Evolutionary conservation across 768 basidiomycete species (phyloP).

Genomic region (Solioccasus polychromus): DNA sequence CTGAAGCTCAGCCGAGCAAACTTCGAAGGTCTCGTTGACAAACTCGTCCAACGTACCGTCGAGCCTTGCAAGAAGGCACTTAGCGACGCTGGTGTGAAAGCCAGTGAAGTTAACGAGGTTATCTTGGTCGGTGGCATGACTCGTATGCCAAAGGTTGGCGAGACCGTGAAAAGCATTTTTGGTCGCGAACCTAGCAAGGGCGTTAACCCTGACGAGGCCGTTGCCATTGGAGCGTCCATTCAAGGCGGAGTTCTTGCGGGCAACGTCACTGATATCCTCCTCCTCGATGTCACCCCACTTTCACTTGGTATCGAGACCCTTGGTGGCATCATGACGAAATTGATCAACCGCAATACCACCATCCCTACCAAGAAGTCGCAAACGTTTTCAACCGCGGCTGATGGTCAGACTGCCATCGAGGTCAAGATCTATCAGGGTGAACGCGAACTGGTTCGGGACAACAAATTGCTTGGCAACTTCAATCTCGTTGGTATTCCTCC

Average conservation of each 20-base stretch:
- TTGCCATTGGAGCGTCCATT: slow-evolving; percentile 96
- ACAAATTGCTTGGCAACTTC: slow-evolving; percentile 99
- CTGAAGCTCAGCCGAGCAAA: slow-evolving; percentile 81
- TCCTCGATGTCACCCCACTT: slow-evolving; percentile 93
- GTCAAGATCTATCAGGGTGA: slow-evolving; percentile 99
- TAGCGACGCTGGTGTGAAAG: slow-evolving; percentile 88
- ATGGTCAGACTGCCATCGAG: slow-evolving; percentile 99
- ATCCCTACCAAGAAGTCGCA: slow-evolving; percentile 99
- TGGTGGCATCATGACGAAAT: slow-evolving; percentile 99
- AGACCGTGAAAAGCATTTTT: slow-evolving; percentile 85
- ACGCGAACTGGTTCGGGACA: slow-evolving; percentile 97
- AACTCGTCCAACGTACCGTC: slow-evolving; percentile 83
- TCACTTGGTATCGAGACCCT: slow-evolving; percentile 97
- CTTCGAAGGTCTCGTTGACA: slow-evolving; percentile 82
- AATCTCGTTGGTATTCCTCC: slow-evolving; percentile 97
- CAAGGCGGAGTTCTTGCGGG: slow-evolving; percentile 98
- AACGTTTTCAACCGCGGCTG: slow-evolving; percentile 97
- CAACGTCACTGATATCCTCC: slow-evolving; percentile 91
- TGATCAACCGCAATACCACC: slow-evolving; percentile 97
- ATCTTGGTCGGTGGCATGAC: slow-evolving; percentile 99
- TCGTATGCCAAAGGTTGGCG: slow-evolving; percentile 93
- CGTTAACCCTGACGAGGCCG: slow-evolving; percentile 99
- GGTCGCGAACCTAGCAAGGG: slow-evolving; percentile 97
- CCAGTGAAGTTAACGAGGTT: slow-evolving; percentile 92
- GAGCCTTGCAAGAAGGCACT: slow-evolving; percentile 98